Conservation (phyloP, 371 early-diverging fungal species). For the Gilbertella persicaria region DNA sequence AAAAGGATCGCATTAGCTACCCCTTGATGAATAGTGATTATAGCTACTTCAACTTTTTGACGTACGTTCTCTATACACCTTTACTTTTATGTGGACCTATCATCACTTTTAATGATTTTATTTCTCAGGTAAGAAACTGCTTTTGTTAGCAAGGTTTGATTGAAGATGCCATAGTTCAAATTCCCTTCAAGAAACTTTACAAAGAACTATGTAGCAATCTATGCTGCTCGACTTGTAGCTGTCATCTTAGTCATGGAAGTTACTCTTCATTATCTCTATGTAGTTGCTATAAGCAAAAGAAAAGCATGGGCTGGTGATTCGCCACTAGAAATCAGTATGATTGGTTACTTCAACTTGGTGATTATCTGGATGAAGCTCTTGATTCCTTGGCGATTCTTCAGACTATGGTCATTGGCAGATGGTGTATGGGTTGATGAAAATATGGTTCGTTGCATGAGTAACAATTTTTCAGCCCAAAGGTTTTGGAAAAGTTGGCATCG, state of each 20-base stretch:
- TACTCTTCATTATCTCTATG: slow-evolving; percentile 78
- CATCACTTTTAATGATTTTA: slow-evolving; percentile 90
- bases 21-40: slow-evolving; percentile 68
- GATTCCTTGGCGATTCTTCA: slow-evolving; percentile 94
- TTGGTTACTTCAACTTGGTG: slow-evolving; percentile 83
- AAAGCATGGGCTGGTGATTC: slow-evolving; percentile 77
- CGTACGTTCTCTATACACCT: slow-evolving; percentile 87
- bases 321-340: slow-evolving; percentile 74
- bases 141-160: no score
- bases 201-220: slow-evolving; percentile 31
- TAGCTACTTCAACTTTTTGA: slow-evolving; percentile 71
- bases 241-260: slow-evolving; percentile 78
- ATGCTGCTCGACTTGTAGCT: slow-evolving; percentile 52
- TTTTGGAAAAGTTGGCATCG: slow-evolving; percentile 97
- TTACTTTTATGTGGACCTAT: slow-evolving; percentile 95
- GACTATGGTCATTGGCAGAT: slow-evolving; percentile 89
- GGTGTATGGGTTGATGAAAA: slow-evolving; percentile 87
- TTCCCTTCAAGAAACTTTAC: slow-evolving; percentile 51
- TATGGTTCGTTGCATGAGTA: slow-evolving; percentile 91
- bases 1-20: slow-evolving; percentile 63
- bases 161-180: slow-evolving; percentile 43
- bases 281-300: slow-evolving; percentile 84
- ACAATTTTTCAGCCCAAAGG: slow-evolving; percentile 86
- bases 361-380: slow-evolving; percentile 90
- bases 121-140: slow-evolving; percentile 67